These are phyloP conservation scores for Lentinula edodes DNA, from an alignment of 768 basidiomycete species.

Conservation along the genomic window DNA sequence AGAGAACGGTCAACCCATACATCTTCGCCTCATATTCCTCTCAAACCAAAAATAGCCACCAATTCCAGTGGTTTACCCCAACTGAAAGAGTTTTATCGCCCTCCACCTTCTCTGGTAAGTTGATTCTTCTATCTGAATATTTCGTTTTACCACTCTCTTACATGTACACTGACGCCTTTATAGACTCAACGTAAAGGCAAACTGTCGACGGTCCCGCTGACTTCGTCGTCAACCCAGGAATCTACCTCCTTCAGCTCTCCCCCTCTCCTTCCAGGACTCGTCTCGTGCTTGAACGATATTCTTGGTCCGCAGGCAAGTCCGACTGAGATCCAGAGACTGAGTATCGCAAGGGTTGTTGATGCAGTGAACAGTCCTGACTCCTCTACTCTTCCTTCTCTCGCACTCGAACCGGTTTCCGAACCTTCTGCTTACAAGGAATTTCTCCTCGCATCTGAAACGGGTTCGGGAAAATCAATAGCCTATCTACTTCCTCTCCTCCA, in stretches of 20 bases:
- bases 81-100: slow-evolving; percentile 1
- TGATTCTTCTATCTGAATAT: neutral
- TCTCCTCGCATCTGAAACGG: slow-evolving; percentile 84
- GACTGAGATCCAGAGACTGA: slow-evolving; percentile 75
- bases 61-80: neutral
- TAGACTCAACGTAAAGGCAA: neutral
- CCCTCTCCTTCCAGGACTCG: slow-evolving; percentile 61
- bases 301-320: slow-evolving; percentile 55
- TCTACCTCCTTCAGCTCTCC: slow-evolving; percentile 52
- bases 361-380: slow-evolving; percentile 21
- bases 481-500: slow-evolving; percentile 85
- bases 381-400: neutral
- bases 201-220: neutral
- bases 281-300: slow-evolving; percentile 48
- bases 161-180: neutral
- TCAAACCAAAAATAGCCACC: neutral
- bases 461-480: slow-evolving; percentile 88
- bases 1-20: neutral
- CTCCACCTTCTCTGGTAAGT: neutral
- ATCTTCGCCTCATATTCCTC: too few species aligned
- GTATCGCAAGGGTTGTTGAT: slow-evolving; percentile 51
- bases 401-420: slow-evolving; percentile 8
- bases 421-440: slow-evolving; percentile 31
- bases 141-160: neutral
- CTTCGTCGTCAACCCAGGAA: neutral